phyloP scores from a whole-genome alignment of 352 stramenopile species.

The Pythium plurisporium region DNA sequence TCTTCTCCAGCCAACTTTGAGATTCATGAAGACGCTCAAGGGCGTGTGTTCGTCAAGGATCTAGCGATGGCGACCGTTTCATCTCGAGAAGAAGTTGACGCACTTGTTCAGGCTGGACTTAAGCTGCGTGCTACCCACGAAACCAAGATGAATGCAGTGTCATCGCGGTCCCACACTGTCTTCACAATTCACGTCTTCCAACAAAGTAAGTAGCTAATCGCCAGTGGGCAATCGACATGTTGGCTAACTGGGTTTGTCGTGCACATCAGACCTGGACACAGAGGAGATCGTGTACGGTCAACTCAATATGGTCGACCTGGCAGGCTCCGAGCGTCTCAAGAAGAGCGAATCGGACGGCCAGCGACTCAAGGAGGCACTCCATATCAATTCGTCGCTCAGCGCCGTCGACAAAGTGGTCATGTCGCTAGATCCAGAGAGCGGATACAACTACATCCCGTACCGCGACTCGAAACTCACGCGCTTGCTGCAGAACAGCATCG shows the following conservation, averaged over 20 bases:
- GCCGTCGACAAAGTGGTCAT: slow-evolving; percentile 86
- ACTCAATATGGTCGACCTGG: slow-evolving; percentile 84
- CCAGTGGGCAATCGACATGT: too few species aligned
- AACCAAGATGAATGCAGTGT: slow-evolving; percentile 92
- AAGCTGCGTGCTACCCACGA: slow-evolving; percentile 87
- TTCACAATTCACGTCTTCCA: slow-evolving; percentile 87
- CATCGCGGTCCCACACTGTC: slow-evolving; percentile 84
- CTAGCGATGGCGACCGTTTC: slow-evolving; percentile 89
- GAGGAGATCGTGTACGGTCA: slow-evolving; percentile 82
- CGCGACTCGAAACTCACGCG: slow-evolving; percentile 82
- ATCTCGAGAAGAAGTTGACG: slow-evolving; percentile 76
- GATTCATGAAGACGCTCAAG: slow-evolving; percentile 91
- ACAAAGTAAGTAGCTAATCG: slow-evolving; percentile 43
- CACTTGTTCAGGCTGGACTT: slow-evolving; percentile 82
- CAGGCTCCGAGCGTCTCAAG: slow-evolving; percentile 79
- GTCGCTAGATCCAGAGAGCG: slow-evolving; percentile 79
- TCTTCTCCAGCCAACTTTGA: slow-evolving; percentile 74
- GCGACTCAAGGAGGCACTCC: slow-evolving; percentile 77
- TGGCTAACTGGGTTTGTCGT: background rate
- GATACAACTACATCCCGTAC: slow-evolving; percentile 88
- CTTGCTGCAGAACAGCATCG: slow-evolving; percentile 82
- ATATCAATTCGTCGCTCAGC: slow-evolving; percentile 84
- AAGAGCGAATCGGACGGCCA: slow-evolving; percentile 86
- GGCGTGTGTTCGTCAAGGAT: slow-evolving; percentile 92
- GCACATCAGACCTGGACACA: slow-evolving; percentile 43